Conservation (phyloP, 805 yeast genomes). For the Candida ponderosae region DNA sequence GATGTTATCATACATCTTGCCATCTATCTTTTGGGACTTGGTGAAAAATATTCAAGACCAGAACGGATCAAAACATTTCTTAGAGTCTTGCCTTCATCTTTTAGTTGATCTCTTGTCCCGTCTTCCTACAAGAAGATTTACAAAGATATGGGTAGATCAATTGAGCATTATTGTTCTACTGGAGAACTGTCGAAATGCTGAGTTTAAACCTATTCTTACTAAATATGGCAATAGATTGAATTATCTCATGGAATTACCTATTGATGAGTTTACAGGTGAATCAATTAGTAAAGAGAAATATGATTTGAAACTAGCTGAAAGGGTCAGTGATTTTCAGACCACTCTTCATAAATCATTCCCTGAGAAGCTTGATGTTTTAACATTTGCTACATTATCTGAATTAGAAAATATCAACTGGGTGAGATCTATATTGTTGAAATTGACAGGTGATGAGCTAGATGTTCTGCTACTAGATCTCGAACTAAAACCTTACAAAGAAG, state of each 20-base stretch:
- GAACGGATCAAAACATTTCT: neutral
- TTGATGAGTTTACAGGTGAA: slow-evolving; percentile 33
- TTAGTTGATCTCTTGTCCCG: slow-evolving; percentile 26
- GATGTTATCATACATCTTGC: slow-evolving; percentile 16
- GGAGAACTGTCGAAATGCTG: neutral
- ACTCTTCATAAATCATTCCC: slow-evolving; percentile 12
- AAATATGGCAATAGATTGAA: slow-evolving; percentile 6
- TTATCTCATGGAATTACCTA: slow-evolving; percentile 27
- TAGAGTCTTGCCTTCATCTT: slow-evolving; percentile 12
- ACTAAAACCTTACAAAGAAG: no score
- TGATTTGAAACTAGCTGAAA: slow-evolving; percentile 4
- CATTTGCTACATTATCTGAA: slow-evolving; percentile 4
- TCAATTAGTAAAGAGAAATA: slow-evolving; percentile 10
- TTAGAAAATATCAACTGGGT: neutral
- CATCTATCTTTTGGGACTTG: slow-evolving; percentile 8
- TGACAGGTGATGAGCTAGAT: neutral
- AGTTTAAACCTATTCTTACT: slow-evolving; percentile 1
- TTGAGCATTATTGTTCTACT: slow-evolving; percentile 10
- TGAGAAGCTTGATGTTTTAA: slow-evolving; percentile 8
- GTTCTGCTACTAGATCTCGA: neutral
- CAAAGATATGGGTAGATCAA: slow-evolving; percentile 23
- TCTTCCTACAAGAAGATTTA: slow-evolving; percentile 31
- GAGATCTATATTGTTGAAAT: no score
- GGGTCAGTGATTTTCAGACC: slow-evolving; percentile 17
- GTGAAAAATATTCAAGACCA: neutral